These are phyloP conservation scores for Apiospora koreana DNA, from an alignment of 2,329 filamentous ascomycete genomes.

Conservation along the genomic window DNA sequence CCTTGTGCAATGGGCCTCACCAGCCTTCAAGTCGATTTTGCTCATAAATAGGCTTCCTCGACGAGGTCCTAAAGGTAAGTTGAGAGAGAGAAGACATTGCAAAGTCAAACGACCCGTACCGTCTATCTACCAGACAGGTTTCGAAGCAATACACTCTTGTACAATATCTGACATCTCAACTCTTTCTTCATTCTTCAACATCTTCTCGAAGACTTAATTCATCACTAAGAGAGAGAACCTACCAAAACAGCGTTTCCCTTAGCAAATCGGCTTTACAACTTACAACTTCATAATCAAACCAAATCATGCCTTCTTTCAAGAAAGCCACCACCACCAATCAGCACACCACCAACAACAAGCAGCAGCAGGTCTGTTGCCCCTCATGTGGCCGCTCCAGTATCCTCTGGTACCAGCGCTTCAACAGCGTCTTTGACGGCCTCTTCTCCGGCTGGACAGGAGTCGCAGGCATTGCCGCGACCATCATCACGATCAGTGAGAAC, in stretches of 20 bases:
- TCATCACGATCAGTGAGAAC: not conserved
- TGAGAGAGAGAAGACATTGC: not conserved
- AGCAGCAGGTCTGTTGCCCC: slow-evolving; percentile 5
- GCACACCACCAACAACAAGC: not conserved
- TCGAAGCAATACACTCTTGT: not conserved
- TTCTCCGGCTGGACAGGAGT: not conserved
- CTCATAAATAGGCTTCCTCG: not conserved
- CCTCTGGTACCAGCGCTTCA: slow-evolving; percentile 6
- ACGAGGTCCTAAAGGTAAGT: not conserved
- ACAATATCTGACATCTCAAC: not conserved
- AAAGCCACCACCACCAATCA: not conserved
- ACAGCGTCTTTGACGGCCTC: slow-evolving; percentile 7
- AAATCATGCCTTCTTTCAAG: not conserved
- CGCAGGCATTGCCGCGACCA: not conserved
- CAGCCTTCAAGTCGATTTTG: not conserved
- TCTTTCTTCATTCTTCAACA: not conserved
- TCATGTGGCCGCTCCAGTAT: not conserved
- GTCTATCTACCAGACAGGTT: not conserved
- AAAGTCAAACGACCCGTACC: not conserved
- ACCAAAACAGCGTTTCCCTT: not conserved
- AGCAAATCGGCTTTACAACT: not conserved
- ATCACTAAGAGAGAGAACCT: not conserved
- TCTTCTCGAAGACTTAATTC: not conserved
- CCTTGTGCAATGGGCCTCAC: not conserved
- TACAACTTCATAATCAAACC: not conserved